Conservation (phyloP, 768 basidiomycete genomes). For the Pholiota conissans region DNA sequence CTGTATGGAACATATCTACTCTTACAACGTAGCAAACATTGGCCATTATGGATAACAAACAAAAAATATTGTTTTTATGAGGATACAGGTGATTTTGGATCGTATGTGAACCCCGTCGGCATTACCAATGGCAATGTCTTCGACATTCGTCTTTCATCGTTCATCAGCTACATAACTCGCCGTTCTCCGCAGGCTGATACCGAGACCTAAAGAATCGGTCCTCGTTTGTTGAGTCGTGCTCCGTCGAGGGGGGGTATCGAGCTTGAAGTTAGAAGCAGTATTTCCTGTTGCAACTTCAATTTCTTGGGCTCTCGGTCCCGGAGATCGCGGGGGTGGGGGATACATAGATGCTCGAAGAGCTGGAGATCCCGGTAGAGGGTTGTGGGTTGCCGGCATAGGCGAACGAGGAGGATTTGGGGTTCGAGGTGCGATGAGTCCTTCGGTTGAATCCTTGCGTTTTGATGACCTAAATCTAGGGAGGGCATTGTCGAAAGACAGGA, state of each 20-base stretch:
- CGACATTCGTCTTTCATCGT: neutral
- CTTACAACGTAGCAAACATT: neutral
- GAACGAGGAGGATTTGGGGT: conserved; percentile 42
- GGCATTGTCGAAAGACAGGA: conserved; percentile 37
- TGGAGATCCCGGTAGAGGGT: conserved; percentile 21
- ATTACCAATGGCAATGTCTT: neutral
- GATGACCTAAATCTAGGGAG: conserved; percentile 43
- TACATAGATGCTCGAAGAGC: conserved; percentile 29
- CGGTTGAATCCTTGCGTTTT: conserved; percentile 48
- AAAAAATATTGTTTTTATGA: neutral
- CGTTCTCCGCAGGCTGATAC: conserved; percentile 29
- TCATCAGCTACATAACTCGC: conserved; percentile 14
- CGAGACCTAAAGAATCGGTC: conserved; percentile 26
- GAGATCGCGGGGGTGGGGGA: conserved; percentile 39
- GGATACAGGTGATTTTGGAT: neutral
- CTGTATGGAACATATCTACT: neutral
- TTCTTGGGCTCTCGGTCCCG: conserved; percentile 33
- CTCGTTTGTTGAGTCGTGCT: conserved; percentile 19
- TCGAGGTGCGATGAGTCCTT: conserved; percentile 72
- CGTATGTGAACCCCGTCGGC: no score
- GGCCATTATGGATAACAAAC: neutral
- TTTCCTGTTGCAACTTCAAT: conserved; percentile 29
- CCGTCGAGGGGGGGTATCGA: conserved; percentile 43
- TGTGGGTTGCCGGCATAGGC: conserved; percentile 24
- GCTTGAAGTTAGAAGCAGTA: conserved; percentile 32